These are phyloP conservation scores for Aquilaria agallochum DNA, from an alignment of 441 rosid genomes.

Conservation along the genomic window DNA sequence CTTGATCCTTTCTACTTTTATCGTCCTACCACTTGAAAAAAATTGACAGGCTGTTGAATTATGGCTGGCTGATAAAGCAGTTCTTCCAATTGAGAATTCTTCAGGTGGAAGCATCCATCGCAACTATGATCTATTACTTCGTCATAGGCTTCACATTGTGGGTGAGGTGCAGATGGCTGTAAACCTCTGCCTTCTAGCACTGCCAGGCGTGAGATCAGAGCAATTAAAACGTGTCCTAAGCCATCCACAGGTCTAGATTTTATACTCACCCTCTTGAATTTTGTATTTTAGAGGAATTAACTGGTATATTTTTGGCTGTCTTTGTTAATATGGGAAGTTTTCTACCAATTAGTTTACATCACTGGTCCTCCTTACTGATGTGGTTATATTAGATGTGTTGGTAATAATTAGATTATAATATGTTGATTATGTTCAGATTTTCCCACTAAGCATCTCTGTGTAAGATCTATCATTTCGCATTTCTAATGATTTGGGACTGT, in stretches of 20 bases:
- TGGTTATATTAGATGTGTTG: too few relatives aligned
- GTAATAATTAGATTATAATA: too few relatives aligned
- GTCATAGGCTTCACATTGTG: conserved; percentile 60
- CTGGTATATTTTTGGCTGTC: too few relatives aligned
- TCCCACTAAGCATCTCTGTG: too few relatives aligned
- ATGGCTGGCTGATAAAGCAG: conserved; percentile 48
- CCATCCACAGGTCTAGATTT: conserved; percentile 48
- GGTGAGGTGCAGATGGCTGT: conserved; percentile 49
- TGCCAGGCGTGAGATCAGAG: conserved; percentile 47
- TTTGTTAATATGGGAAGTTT: too few relatives aligned
- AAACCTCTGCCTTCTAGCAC: conserved; percentile 46
- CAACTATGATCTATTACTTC: conserved; percentile 56
- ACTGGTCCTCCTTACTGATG: too few relatives aligned
- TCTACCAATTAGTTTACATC: too few relatives aligned
- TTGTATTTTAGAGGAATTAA: too few relatives aligned
- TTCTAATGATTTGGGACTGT: background rate
- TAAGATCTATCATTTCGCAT: too few relatives aligned
- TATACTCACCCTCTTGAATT: background rate
- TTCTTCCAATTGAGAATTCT: conserved; percentile 55
- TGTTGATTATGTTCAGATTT: too few relatives aligned
- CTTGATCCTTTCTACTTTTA: conserved; percentile 7
- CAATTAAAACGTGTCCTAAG: conserved; percentile 47
- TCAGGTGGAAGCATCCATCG: conserved; percentile 54
- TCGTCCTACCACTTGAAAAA: conserved; percentile 3
- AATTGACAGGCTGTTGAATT: conserved; percentile 48